These are phyloP conservation scores for Mortierella sp. DNA, from an alignment of 371 early-diverging fungal species.

Conservation along the genomic window DNA sequence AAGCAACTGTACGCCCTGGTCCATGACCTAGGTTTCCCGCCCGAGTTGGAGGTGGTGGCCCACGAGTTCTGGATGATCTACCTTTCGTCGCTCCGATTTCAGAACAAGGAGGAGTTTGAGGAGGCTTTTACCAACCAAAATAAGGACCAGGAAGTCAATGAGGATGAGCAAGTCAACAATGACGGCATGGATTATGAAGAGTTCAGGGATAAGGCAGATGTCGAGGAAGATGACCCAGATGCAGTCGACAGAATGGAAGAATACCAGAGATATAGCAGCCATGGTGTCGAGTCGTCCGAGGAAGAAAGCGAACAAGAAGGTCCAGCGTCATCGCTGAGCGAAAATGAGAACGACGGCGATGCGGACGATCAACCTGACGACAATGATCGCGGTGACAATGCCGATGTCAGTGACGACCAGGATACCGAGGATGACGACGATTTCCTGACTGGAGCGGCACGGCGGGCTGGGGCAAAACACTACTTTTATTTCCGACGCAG, in stretches of 20 bases:
- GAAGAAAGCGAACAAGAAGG: too few species aligned
- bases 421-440: too few species aligned
- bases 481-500: too few species aligned
- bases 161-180: background rate
- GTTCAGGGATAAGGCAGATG: conserved; percentile 21
- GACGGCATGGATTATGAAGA: background rate
- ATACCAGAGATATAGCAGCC: too few species aligned
- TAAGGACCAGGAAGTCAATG: background rate
- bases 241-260: conserved; percentile 23
- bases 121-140: background rate
- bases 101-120: conserved; percentile 1
- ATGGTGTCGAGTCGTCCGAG: too few species aligned
- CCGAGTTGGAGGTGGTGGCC: conserved; percentile 27
- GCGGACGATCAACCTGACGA: too few species aligned
- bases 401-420: too few species aligned
- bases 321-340: too few species aligned
- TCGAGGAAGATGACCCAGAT: background rate
- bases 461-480: too few species aligned
- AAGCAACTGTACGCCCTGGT: conserved; percentile 24
- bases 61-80: conserved; percentile 37
- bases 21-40: conserved; percentile 32
- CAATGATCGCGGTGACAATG: too few species aligned
- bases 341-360: too few species aligned
- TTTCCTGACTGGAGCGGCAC: too few species aligned
- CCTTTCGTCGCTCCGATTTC: background rate